These are phyloP conservation scores for Skeletonema costatum DNA, from an alignment of 108 stramenopile species.

Conservation along the genomic window DNA sequence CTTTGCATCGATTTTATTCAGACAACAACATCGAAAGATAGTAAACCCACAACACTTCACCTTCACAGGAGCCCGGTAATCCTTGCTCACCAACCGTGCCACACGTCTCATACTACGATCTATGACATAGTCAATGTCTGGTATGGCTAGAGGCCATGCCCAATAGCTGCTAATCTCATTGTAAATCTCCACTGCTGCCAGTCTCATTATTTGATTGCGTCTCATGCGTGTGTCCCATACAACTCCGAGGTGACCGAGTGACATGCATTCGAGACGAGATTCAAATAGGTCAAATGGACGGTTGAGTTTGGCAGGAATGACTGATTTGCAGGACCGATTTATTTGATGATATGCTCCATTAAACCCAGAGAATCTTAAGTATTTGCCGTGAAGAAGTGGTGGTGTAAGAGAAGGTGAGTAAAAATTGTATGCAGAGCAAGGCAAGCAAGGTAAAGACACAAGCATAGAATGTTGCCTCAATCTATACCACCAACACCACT, in stretches of 20 bases:
- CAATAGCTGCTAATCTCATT: slow-evolving; percentile 41
- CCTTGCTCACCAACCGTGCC: slow-evolving; percentile 36
- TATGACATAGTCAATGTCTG: slow-evolving; percentile 31
- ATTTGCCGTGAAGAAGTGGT: background rate
- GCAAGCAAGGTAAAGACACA: background rate
- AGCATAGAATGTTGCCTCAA: slow-evolving; percentile 16
- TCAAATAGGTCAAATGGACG: slow-evolving; percentile 45
- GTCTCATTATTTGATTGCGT: slow-evolving; percentile 40
- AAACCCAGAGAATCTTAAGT: slow-evolving; percentile 30
- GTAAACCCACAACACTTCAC: slow-evolving; percentile 42
- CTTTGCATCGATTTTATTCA: slow-evolving; percentile 12
- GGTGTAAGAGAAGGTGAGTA: background rate
- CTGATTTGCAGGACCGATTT: slow-evolving; percentile 40
- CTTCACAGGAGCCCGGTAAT: slow-evolving; percentile 36
- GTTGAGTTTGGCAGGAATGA: slow-evolving; percentile 15
- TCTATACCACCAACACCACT: slow-evolving; percentile 33
- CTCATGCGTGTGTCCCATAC: slow-evolving; percentile 41
- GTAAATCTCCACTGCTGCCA: slow-evolving; percentile 44
- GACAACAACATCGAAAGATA: slow-evolving; percentile 36
- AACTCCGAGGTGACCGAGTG: slow-evolving; percentile 39
- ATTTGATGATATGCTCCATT: slow-evolving; percentile 43
- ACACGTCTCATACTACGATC: slow-evolving; percentile 38
- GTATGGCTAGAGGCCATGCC: slow-evolving; percentile 37
- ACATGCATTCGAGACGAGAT: slow-evolving; percentile 45
- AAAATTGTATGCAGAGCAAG: background rate